Percentiles rank a stretch among this genome's conserved stretches.
Conservation (phyloP, 306 rosid species). For the Prunus padus region DNA sequence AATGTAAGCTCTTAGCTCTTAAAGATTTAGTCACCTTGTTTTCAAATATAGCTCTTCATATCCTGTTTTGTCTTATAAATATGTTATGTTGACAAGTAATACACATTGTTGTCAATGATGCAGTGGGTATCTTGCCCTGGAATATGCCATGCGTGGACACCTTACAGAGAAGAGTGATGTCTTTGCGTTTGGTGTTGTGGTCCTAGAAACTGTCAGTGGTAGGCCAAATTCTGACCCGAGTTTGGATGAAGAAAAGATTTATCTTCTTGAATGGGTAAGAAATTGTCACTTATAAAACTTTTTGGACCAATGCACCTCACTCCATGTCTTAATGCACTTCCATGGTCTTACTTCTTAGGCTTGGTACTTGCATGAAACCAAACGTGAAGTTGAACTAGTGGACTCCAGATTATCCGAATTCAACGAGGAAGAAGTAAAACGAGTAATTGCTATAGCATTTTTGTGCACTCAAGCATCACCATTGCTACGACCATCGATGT, state of each 20-base stretch:
- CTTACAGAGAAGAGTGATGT: conserved; percentile 83
- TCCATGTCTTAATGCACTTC: not conserved
- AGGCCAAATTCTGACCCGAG: conserved; percentile 63
- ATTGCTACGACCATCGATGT: conserved; percentile 57
- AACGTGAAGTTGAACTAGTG: conserved; percentile 34
- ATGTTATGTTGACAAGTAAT: not conserved
- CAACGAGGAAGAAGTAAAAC: conserved; percentile 46
- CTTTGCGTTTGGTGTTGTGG: conserved; percentile 86
- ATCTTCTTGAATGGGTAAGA: conserved; percentile 79
- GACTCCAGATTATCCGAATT: conserved; percentile 42
- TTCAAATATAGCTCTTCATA: not conserved
- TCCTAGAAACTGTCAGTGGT: conserved; percentile 70
- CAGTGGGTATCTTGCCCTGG: conserved; percentile 92
- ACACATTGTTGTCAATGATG: conserved; percentile 15
- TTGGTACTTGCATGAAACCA: conserved; percentile 62
- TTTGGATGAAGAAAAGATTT: conserved; percentile 53
- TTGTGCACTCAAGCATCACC: conserved; percentile 71
- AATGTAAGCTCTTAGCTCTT: conserved; percentile 44
- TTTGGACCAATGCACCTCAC: not conserved
- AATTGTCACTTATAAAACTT: not conserved
- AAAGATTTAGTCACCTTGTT: not conserved
- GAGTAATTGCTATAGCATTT: conserved; percentile 50
- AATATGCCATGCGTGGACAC: conserved; percentile 86
- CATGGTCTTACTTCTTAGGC: conserved; percentile 38
- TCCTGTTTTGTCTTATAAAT: not conserved